Evolutionary conservation across 2,329 filamentous ascomycete genomes (phyloP).

Genomic region (Fonsecaea multimorphosa): DNA sequence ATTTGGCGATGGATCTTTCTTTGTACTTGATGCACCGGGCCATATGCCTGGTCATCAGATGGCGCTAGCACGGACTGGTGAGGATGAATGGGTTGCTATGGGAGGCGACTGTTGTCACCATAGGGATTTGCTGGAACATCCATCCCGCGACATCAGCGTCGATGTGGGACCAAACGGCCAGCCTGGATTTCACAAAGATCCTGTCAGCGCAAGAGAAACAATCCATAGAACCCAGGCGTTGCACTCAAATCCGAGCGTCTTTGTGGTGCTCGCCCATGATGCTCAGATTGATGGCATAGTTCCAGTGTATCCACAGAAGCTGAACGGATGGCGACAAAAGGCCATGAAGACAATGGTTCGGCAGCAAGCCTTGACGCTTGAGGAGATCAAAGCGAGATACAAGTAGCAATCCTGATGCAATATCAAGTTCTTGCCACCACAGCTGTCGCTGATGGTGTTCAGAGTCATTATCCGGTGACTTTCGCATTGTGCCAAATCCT

Average conservation of each 20-base stretch:
- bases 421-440: neutral
- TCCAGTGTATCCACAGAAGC: constrained; percentile 18
- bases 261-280: constrained; percentile 24
- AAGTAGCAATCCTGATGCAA: neutral
- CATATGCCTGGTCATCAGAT: constrained; percentile 55
- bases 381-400: constrained; percentile 22
- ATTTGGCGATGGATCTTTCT: constrained; percentile 51
- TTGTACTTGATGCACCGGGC: constrained; percentile 55
- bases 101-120: constrained; percentile 56
- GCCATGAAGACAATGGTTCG: constrained; percentile 18
- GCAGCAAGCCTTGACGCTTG: constrained; percentile 14
- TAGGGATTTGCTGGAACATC: constrained; percentile 14
- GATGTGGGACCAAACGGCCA: constrained; percentile 28
- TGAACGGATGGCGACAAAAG: constrained; percentile 21
- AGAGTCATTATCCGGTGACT: neutral
- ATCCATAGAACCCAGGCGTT: constrained; percentile 16
- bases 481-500: neutral
- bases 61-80: constrained; percentile 53
- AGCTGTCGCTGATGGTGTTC: neutral
- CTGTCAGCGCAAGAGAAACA: constrained; percentile 10
- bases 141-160: constrained; percentile 20
- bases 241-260: constrained; percentile 14
- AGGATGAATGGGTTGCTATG: constrained; percentile 55
- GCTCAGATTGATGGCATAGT: constrained; percentile 22
- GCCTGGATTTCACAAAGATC: constrained; percentile 26